These are phyloP conservation scores for Hymenochaete sp. DNA, from an alignment of 1,284 basidiomycete species.

Conservation along the genomic window DNA sequence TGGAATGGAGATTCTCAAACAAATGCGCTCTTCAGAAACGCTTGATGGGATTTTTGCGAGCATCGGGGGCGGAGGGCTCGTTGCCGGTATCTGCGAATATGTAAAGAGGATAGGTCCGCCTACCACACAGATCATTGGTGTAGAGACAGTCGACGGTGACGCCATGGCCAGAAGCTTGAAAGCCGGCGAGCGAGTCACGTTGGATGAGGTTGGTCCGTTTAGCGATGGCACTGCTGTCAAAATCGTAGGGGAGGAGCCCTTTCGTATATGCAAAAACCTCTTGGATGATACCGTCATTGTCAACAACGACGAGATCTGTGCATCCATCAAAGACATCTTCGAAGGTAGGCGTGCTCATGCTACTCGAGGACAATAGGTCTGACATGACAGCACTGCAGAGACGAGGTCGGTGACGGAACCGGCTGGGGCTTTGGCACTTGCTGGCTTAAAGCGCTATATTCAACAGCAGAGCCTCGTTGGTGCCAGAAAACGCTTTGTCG, in stretches of 20 bases:
- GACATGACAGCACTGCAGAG: slow-evolving; percentile 44
- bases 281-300: slow-evolving; percentile 84
- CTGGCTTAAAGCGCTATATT: slow-evolving; percentile 89
- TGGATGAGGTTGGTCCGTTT: slow-evolving; percentile 92
- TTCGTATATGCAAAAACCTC: slow-evolving; percentile 81
- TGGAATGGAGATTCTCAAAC: slow-evolving; percentile 90
- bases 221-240: slow-evolving; percentile 99
- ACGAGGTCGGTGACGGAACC: slow-evolving; percentile 94
- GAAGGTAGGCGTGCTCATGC: slow-evolving; percentile 55
- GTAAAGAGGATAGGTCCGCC: slow-evolving; percentile 91
- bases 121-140: slow-evolving; percentile 76
- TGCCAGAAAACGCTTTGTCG: slow-evolving; percentile 83
- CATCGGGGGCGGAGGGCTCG: slow-evolving; percentile 89
- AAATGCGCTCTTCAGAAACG: slow-evolving; percentile 63
- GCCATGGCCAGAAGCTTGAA: slow-evolving; percentile 81
- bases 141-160: slow-evolving; percentile 94
- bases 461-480: slow-evolving; percentile 72
- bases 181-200: slow-evolving; percentile 71
- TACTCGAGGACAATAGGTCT: not conserved
- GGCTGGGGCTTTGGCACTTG: slow-evolving; percentile 90
- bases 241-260: slow-evolving; percentile 91
- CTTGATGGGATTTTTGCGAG: slow-evolving; percentile 87
- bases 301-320: slow-evolving; percentile 95
- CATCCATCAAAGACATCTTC: slow-evolving; percentile 98
- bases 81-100: slow-evolving; percentile 86